Percentiles rank a stretch among this genome's conserved stretches.
Conservation (phyloP, 306 rosid genomes). For the Urtica urens region DNA sequence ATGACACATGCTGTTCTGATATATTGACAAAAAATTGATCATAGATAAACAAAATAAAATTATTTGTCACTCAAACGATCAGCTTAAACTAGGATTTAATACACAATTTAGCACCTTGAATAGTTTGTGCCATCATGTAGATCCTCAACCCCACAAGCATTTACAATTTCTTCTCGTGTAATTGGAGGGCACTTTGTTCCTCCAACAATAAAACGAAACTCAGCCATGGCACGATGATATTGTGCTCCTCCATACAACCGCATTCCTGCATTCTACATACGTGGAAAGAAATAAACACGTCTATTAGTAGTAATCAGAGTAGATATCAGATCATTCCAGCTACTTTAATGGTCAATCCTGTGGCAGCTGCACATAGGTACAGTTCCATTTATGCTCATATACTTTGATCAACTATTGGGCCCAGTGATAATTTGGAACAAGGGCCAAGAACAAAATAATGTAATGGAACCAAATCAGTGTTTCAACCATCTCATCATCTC, state of each 20-base stretch:
- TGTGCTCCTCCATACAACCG: conserved; percentile 99
- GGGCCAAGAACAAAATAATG: no score
- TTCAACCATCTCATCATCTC: no score
- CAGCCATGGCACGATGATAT: conserved; percentile 99
- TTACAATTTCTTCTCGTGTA: conserved; percentile 88
- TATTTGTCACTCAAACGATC: not conserved
- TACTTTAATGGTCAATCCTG: no score
- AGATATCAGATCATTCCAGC: no score
- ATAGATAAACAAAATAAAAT: not conserved
- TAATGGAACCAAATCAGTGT: no score
- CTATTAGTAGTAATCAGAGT: no score
- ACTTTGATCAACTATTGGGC: no score
- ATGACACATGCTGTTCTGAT: conserved; percentile 96
- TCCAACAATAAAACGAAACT: conserved; percentile 93
- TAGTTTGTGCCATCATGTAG: conserved; percentile 96
- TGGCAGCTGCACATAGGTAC: no score
- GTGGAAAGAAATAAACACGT: no score
- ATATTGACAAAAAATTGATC: conserved; percentile 2
- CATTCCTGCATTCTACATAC: conserved; percentile 86
- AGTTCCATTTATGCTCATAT: no score
- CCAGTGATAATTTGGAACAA: no score
- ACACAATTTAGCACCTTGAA: conserved; percentile 57
- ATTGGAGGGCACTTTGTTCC: conserved; percentile 97
- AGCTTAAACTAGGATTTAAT: not conserved
- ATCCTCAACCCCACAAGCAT: conserved; percentile 99